Base-by-base conservation (phyloP, 371 early-diverging fungal species). In the Syncephalastrum monosporum region DNA sequence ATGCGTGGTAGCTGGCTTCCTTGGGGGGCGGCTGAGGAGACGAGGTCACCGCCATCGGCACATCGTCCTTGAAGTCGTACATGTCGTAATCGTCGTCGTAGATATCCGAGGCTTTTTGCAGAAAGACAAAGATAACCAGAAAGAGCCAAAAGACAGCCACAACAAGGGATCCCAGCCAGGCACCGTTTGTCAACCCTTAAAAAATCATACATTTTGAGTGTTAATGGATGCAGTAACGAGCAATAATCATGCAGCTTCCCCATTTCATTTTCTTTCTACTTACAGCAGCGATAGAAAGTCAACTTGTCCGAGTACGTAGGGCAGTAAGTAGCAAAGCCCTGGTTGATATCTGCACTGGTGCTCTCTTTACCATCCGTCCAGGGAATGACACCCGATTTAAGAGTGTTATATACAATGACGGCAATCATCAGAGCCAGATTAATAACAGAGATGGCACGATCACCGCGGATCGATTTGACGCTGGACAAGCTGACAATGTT, bases 281-380 rank as follows among this genome's bases (percentile, higher is more conserved):
- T 64, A 74, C 74, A 75, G 43, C 75, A 75, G 29, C 75, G 61
- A 27, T 53, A 50, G 12, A 42, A 50, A 24, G 46, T 29, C 24
- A 44, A n/a, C 19, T 56, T 56, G 7, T 42, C 24, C 38, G 38
- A 33, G 5, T 68, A 71, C 3, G 29, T 49, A 14, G 54, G 23
- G 44, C 69, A 69, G 42, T 67, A 71, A 7, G 54, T 50, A 10
- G 61, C 63, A 47, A 44, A 69, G 2, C 69, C 69, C 23, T 44
- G 43, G 10, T 70, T 56, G 25, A 47, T 51, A 21, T 21, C 23
- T 15, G 2, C 53, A 47, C 19, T 33, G n/a, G 33, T 46, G 48
- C 3, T 25, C 10, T 38, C 25, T 5, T 56, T 42, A 8, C 41
- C 38, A 16, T 68, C 64, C 42, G 60, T 67, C 75, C 72, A 69